A percentile compares a stretch with the other conserved stretches of the same genome.
phyloP scores from a whole-genome alignment of 1,284 basidiomycete species.

The Macrocystidia cucumis region DNA sequence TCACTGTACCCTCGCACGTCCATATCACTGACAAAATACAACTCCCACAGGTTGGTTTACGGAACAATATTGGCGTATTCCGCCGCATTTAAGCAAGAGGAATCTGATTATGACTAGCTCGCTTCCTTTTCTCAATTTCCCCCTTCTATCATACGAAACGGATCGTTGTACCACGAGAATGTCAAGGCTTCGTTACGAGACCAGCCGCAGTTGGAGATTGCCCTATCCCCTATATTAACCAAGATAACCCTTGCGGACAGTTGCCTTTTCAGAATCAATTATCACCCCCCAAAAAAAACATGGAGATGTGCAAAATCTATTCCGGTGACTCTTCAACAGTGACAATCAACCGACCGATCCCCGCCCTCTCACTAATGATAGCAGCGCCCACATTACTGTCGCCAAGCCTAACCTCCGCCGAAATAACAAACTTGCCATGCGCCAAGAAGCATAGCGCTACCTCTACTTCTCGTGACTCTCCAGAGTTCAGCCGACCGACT shows the following conservation, averaged over 20 bases:
- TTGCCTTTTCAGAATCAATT: too few relatives aligned
- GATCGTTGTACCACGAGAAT: constrained; percentile 9
- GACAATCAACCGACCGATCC: constrained; percentile 27
- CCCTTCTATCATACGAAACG: constrained; percentile 12
- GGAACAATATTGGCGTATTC: constrained; percentile 88
- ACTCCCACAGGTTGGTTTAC: constrained; percentile 69
- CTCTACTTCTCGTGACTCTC: constrained; percentile 44
- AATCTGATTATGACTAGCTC: constrained; percentile 70
- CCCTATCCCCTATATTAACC: too few relatives aligned
- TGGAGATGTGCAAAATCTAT: too few relatives aligned
- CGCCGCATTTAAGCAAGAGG: constrained; percentile 75
- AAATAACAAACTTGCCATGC: constrained; percentile 63
- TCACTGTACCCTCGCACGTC: constrained; percentile 2
- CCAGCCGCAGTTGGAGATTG: too few relatives aligned
- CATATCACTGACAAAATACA: constrained; percentile 9
- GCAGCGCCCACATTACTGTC: constrained; percentile 20
- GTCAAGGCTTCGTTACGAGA: too few relatives aligned
- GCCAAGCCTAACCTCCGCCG: constrained; percentile 44
- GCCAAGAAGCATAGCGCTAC: constrained; percentile 71
- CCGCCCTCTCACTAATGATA: constrained; percentile 22
- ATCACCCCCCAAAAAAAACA: too few relatives aligned
- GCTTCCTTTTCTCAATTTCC: neutral
- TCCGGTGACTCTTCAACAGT: constrained; percentile 24
- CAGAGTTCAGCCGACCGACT: constrained; percentile 46
- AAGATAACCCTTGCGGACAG: too few relatives aligned